Evolutionary conservation across 2,329 filamentous ascomycete species (phyloP).

Genomic region (Beauveria australis): DNA sequence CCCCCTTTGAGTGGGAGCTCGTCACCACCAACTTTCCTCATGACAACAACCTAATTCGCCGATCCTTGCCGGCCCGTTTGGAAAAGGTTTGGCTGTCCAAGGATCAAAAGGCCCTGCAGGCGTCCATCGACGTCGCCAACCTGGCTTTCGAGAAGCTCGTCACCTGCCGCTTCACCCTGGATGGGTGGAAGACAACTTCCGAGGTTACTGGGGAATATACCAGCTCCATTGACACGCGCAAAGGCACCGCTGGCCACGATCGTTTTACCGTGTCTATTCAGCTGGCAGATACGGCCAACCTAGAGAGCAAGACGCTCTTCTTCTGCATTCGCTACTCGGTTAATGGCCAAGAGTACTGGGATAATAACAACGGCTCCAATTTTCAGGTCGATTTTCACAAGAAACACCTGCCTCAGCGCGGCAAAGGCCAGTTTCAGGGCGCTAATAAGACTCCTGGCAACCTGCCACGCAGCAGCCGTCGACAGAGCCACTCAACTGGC

Average conservation of each 20-base stretch:
- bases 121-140: conserved; percentile 78
- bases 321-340: conserved; percentile 86
- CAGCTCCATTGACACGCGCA: conserved; percentile 63
- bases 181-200: conserved; percentile 98
- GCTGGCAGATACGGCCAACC: conserved; percentile 79
- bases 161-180: conserved; percentile 87
- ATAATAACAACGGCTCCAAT: conserved; percentile 81
- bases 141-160: conserved; percentile 83
- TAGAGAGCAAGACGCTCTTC: conserved; percentile 87
- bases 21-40: conserved; percentile 73
- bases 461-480: conserved; percentile 61
- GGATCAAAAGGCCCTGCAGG: conserved; percentile 80
- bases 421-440: conserved; percentile 45
- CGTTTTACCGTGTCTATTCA: conserved; percentile 93
- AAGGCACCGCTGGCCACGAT: conserved; percentile 62
- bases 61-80: conserved; percentile 62
- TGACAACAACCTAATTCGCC: conserved; percentile 47
- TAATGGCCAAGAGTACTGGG: conserved; percentile 82
- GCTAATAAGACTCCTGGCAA: conserved; percentile 43
- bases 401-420: conserved; percentile 57
- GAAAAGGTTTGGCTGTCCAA: conserved; percentile 80
- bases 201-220: conserved; percentile 87
- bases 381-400: conserved; percentile 92
- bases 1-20: conserved; percentile 79
- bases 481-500: conserved; percentile 30